Evolutionary conservation across 768 basidiomycete species (phyloP), one percentile per base, ranked within the genome.

Genomic region (Termitomyces sp.): DNA sequence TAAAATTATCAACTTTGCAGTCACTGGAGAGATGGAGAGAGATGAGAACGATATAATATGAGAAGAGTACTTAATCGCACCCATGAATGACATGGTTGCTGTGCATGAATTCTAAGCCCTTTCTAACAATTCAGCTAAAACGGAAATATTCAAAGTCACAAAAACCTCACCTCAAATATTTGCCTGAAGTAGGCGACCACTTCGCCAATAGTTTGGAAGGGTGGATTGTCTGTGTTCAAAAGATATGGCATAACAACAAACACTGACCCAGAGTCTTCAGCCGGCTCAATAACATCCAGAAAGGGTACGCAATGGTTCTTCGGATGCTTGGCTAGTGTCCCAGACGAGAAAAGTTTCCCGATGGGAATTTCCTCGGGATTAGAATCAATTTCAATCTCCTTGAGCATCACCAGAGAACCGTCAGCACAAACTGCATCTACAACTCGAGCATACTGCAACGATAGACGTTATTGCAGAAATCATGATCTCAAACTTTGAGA

Each of bases 301-400:
- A 54, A 24, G 13, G 39, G 53, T 27, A 54, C 53, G 2, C 53
- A 54, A 54, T 54, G 53, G 31, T 54, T 54, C 16, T 54, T 54
- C 18, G 39, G 30, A 44, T 54, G 53, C n/a, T 41, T 20, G 27
- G 30, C 18, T 22, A 44, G 22, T 11, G 18, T 33, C 30, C 27
- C 27, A 31, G 53, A 54, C 16, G 53, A 54, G 39, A 54, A 42
- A 54, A 30, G 20, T 18, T 54, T 54, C 3, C 39, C 53, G 9
- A 54, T 54, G n/a, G 22, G 4, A n/a, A 55, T 34, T 33, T 55
- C 54, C 13, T 54, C 27, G 27, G 27, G 9, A 42, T 27, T 18
- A 44, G 30, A 31, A 33, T 54, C n/a, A n/a, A 16, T n/a, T 8
- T 33, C 20, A n/a, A 54, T 45, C 18, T 55, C 42, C 31, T 55